Conservation (phyloP, 2,329 filamentous ascomycete genomes). For the Neocatenulostroma microsporum region DNA sequence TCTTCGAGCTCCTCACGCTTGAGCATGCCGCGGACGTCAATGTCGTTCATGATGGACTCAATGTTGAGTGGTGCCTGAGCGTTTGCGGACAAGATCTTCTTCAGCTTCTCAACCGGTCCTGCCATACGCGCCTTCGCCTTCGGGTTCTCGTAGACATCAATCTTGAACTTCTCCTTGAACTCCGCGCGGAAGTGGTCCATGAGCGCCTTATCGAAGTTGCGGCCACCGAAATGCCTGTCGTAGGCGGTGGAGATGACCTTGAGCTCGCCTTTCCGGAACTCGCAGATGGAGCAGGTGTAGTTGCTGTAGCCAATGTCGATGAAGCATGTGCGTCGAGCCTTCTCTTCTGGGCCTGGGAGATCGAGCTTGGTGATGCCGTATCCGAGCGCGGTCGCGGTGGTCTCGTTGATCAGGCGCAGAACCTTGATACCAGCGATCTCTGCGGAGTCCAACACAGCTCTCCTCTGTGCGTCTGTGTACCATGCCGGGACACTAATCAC, state of each 20-base stretch:
- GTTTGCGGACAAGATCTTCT: conserved; percentile 97
- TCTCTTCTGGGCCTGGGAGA: conserved; percentile 79
- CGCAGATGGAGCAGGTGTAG: conserved; percentile 88
- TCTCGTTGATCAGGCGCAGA: conserved; percentile 94
- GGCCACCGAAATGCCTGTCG: conserved; percentile 94
- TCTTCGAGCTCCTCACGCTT: conserved; percentile 92
- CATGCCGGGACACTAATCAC: conserved; percentile 92
- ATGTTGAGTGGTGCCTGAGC: conserved; percentile 88
- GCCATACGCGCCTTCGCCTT: conserved; percentile 84
- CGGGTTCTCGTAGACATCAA: conserved; percentile 83
- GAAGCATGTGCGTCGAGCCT: conserved; percentile 82
- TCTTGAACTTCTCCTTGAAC: conserved; percentile 97
- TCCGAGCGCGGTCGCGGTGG: conserved; percentile 87
- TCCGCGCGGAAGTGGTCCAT: conserved; percentile 92
- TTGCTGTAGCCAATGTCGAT: conserved; percentile 95
- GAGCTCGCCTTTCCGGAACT: conserved; percentile 95
- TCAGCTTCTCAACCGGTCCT: conserved; percentile 88
- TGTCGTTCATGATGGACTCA: conserved; percentile 96
- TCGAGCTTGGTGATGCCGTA: conserved; percentile 98
- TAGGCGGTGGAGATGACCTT: conserved; percentile 86
- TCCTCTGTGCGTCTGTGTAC: conserved; percentile 93
- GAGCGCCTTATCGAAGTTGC: conserved; percentile 91
- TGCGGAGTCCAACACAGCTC: conserved; percentile 79
- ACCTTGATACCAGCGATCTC: conserved; percentile 91
- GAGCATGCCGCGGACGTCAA: conserved; percentile 81